A percentile compares a stretch with the other conserved stretches of the same genome.
phyloP scores from a whole-genome alignment of 805 yeast genomes.

The Schwanniomyces vanrijiae region DNA sequence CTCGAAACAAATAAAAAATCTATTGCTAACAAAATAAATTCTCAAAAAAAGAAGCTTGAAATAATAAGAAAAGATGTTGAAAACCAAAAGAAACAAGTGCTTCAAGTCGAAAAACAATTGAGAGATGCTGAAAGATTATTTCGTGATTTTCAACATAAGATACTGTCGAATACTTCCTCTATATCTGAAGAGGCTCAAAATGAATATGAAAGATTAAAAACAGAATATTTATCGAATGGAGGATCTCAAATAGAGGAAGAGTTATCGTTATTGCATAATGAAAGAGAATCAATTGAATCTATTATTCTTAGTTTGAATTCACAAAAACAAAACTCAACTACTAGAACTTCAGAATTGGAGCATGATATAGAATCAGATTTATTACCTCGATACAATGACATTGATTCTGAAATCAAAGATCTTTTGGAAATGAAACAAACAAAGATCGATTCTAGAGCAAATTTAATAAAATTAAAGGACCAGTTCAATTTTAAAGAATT shows the following conservation, averaged over 20 bases:
- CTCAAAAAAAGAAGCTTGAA: constrained; percentile 46
- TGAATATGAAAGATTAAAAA: constrained; percentile 61
- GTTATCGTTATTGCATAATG: constrained; percentile 39
- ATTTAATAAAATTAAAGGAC: constrained; percentile 35
- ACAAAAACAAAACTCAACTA: constrained; percentile 36
- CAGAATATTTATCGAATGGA: constrained; percentile 50
- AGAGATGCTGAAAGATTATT: constrained; percentile 36
- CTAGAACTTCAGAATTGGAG: constrained; percentile 42
- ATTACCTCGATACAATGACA: constrained; percentile 30
- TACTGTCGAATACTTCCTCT: constrained; percentile 14
- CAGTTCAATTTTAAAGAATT: constrained; percentile 47
- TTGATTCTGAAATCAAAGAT: constrained; percentile 30
- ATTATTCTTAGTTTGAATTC: constrained; percentile 21
- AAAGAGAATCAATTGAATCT: constrained; percentile 42
- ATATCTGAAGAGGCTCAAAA: constrained; percentile 51
- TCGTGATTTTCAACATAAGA: constrained; percentile 28
- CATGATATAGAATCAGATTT: constrained; percentile 32
- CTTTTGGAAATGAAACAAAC: constrained; percentile 27
- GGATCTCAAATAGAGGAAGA: constrained; percentile 61
- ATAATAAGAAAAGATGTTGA: constrained; percentile 53
- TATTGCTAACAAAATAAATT: constrained; percentile 44
- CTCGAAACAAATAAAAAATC: constrained; percentile 56
- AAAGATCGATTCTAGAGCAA: constrained; percentile 22
- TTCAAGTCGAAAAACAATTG: constrained; percentile 47
- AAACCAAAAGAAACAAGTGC: constrained; percentile 47